Conservation (phyloP, 768 basidiomycete genomes). For the Chalciporus piperatus region DNA sequence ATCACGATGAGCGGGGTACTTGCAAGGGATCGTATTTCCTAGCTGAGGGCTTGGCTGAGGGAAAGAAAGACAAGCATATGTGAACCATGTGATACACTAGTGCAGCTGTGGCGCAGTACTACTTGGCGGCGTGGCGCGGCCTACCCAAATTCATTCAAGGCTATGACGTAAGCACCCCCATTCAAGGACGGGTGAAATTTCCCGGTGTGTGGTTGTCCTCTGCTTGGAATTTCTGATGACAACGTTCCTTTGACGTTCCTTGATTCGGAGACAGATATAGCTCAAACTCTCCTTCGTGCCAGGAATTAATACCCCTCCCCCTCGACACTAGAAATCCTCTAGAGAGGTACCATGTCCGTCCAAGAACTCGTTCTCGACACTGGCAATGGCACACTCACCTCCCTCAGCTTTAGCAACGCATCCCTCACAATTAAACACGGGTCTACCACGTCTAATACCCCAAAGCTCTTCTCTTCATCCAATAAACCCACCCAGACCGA, state of each 20-base stretch:
- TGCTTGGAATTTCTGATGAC: no score
- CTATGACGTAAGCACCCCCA: no score
- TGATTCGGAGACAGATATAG: slow-evolving; percentile 2
- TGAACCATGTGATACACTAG: no score
- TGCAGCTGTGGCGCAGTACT: no score
- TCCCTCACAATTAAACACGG: slow-evolving; percentile 27
- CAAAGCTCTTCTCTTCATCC: slow-evolving; percentile 6
- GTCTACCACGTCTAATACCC: slow-evolving; percentile 5
- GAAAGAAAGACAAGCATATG: no score
- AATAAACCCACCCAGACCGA: slow-evolving; percentile 15
- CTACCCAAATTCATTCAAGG: no score
- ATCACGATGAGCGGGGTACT: no score
- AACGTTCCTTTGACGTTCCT: not conserved
- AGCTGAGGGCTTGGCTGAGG: no score
- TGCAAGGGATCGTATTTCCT: no score
- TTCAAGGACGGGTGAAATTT: no score
- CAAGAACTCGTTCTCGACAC: slow-evolving; percentile 20
- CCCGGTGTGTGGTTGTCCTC: no score
- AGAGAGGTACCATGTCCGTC: slow-evolving; percentile 12
- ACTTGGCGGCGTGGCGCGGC: no score
- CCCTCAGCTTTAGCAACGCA: slow-evolving; percentile 28
- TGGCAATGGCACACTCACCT: slow-evolving; percentile 7
- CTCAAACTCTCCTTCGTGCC: not conserved
- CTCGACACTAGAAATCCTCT: not conserved
- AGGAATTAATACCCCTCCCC: not conserved